Percentiles rank a stretch among this genome's conserved stretches.
Conservation (phyloP, 345 rosid genomes). For the Angophora floribunda region DNA sequence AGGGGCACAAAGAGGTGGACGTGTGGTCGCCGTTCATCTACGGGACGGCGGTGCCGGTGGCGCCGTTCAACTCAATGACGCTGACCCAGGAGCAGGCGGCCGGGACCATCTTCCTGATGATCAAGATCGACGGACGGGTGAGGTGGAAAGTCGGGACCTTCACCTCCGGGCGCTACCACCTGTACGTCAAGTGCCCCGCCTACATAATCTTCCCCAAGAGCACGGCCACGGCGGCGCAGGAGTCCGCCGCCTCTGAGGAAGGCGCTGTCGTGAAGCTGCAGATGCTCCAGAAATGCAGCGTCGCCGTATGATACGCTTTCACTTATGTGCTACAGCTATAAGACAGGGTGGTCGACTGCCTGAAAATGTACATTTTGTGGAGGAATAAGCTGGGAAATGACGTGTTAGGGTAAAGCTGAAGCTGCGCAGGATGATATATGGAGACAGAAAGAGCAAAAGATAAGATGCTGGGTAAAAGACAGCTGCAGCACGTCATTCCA, state of each 20-base stretch:
- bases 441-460: not conserved
- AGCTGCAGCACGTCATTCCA: not conserved
- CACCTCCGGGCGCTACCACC: conserved; percentile 10
- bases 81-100: conserved; percentile 5
- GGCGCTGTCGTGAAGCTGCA: conserved; percentile 10
- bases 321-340: not conserved
- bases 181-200: conserved; percentile 31
- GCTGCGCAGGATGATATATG: not conserved
- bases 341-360: not conserved
- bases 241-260: not conserved
- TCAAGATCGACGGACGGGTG: conserved; percentile 13
- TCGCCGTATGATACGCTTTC: not conserved
- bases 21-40: conserved; percentile 40
- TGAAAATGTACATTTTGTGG: not conserved
- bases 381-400: not conserved
- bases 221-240: not conserved
- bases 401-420: not conserved
- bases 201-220: not conserved
- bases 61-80: conserved; percentile 22
- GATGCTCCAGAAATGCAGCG: conserved; percentile 7
- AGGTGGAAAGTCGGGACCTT: conserved; percentile 25
- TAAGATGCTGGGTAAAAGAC: not conserved
- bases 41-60: conserved; percentile 20
- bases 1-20: conserved; percentile 17
- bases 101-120: conserved; percentile 6